Base-by-base conservation (phyloP, 768 basidiomycete genomes). In the Pulveroboletus frians region DNA sequence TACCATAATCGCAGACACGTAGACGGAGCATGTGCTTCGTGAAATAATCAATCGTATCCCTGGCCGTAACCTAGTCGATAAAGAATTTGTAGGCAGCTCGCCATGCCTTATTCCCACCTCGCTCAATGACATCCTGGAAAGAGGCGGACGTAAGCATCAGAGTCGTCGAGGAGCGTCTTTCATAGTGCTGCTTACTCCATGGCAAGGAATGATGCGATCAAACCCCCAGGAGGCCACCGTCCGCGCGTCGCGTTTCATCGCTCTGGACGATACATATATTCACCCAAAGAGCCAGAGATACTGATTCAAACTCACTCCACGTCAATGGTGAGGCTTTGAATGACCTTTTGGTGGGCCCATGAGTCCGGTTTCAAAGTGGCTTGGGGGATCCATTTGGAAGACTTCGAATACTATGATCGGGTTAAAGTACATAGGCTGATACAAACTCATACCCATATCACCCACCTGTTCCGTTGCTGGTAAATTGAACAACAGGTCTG, bases 401-500 rank as follows among this genome's bases (percentile, higher is more conserved):
- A 57, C 60, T 65, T 70, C 13, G 72, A 72, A 53, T 74, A 75
- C 73, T 74, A 36, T 39, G 8, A 4, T 29, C 13, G 7, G 17
- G 21, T 40, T 46, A 29, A 34, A 34, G 23, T 6, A 26, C 23
- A 26, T 26, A 27, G 26, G 35, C 1, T 18, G 43, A 13, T 1
- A 30, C 8, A 5, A 44, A 6, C 9, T 6, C 29, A 5, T 27
- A 6, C 9, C 5, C 29, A 5, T 27, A 10, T 2, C n/a, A 45
- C 64, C 43, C 27, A 81, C 82, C 69, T 92, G 90, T 66, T 94
- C 91, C 2, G 64, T 82, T 4, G 79, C 71, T 1, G 91, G 89
- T 11, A 94, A 71, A 69, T 93, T 93, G 71, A 91, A 79, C 3
- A 94, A 65, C 38, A 94, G 71, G 65, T 96, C 92, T 2, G 88